Evolutionary conservation across 129 eudicot genomes (phyloP), one percentile per base, ranked within the genome.

Genomic region (Helichrysum umbraculigerum): DNA sequence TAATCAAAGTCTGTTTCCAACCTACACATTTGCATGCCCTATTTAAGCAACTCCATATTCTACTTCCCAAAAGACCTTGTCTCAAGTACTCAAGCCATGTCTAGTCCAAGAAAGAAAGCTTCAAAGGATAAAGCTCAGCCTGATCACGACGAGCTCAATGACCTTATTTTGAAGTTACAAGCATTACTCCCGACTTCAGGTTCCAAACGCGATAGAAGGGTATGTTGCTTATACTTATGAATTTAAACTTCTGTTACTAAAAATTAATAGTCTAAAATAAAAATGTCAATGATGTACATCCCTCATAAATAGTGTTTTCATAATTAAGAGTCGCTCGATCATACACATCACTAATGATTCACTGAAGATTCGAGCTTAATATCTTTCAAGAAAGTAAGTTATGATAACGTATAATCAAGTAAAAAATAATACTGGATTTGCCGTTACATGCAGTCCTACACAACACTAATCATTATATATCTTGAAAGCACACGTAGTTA

Each of bases 131-230:
- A 6, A 29, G 21, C 30, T 68, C 30, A 11, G 28, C 28, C 28
- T 10, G 14, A 6, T 25, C 19, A 42, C 29, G 9, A 62, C 44
- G 60, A 77, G 33, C 69, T 77, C 32, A 28, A 37, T 68, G 60
- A 35, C 7, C 75, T 77, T 22, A 17, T 77, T 21, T 28, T 42
- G 9, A 77, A 68, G 58, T 57, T 77, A 56, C 81, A 77, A 39
- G 68, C 75, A 37, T 57, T 68, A 44, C 81, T 77, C 28, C 75
- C 68, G 32, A 16, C 47, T 68, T 68, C 81, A 57, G 57, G 60
- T 68, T 77, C 68, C 30, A 67, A 29, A n/a, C 16, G 60, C 42
- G 32, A 39, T 9, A 21, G 29, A 50, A 52, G 29, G 50, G 79
- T 71, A 65, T 5, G 81, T 66, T 33, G 52, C 51, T 64, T 47